Base-by-base conservation (phyloP, 2,329 filamentous ascomycete species). In the Microdochium nivale region DNA sequence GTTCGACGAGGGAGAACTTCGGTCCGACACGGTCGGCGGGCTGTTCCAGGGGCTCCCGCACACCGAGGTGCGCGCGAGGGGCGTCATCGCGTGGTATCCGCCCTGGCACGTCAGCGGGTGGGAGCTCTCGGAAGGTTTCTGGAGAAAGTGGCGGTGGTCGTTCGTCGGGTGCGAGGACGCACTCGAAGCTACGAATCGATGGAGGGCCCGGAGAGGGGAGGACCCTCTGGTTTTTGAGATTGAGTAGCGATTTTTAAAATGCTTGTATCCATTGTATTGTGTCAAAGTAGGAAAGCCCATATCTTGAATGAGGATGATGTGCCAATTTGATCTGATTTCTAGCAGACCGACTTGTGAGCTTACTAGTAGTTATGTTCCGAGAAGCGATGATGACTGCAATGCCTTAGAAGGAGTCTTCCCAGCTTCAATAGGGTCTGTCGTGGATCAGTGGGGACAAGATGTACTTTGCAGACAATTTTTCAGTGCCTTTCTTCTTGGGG, bases 1-100 rank as follows among this genome's bases (percentile, higher is more conserved):
- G 23, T 73, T 70, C 33, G 69, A 75, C 52, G 69, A 72, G 32
- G 70, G 72, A 51, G 71, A 69, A 13, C 60, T 75, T 13, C 74
- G 70, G 67, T 59, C 63, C 11, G 73, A 75, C 59, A 64, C 62
- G 35, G 63, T 71, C 50, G 71, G 71, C 2, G 70, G 70, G 1
- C 55, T 75, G 21, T 75, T 62, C 55, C 70, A 75, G 54, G 70
- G 71, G 7, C 73, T 70, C 53, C 70, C 70, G 1, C 68, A 70
- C 49, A 63, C 69, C 33, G 70, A 74, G 56, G 53, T 73, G 35
- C 63, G 67, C 58, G 59, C 62, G 30, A 63, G 67, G 16, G 70
- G 71, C 25, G 59, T 74, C 3, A 62, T 75, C 52, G 70, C 67
- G 9, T 76, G 73, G 72, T 65, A 60, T 30, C 65, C 67, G 30